phyloP scores from a whole-genome alignment of 805 yeast species.

The Yamadazyma ubonensis region DNA sequence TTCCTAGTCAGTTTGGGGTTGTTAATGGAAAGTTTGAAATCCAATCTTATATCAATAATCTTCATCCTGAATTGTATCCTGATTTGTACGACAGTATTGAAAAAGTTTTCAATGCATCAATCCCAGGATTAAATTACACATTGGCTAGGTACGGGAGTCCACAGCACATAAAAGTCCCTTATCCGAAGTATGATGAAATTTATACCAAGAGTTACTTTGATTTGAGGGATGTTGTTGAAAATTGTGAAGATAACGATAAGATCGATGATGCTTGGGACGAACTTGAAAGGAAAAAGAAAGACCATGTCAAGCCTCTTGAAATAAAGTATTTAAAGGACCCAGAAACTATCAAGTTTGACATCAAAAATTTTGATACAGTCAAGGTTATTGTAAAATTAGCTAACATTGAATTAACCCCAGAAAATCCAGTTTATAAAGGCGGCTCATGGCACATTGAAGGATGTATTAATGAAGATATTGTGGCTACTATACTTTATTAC shows the following conservation, averaged over 20 bases:
- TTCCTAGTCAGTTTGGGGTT: conserved; percentile 25
- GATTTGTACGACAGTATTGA: conserved; percentile 30
- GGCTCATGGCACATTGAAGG: conserved; percentile 48
- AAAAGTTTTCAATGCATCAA: conserved; percentile 24
- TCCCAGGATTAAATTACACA: conserved; percentile 33
- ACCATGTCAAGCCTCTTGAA: conserved; percentile 7
- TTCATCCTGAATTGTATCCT: conserved; percentile 31
- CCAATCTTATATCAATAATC: conserved; percentile 40
- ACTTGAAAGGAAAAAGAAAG: neutral
- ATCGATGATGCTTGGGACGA: conserved; percentile 6
- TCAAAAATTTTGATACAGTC: conserved; percentile 18
- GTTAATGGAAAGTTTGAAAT: conserved; percentile 18
- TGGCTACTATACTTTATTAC: conserved; percentile 41
- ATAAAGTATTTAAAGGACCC: conserved; percentile 6
- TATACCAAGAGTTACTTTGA: conserved; percentile 15
- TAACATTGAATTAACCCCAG: conserved; percentile 41
- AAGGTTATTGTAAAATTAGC: conserved; percentile 43
- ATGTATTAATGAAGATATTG: conserved; percentile 39
- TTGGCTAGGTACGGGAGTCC: conserved; percentile 24
- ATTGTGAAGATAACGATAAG: neutral
- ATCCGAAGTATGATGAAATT: conserved; percentile 10
- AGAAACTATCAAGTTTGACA: conserved; percentile 6
- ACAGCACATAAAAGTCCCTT: conserved; percentile 16
- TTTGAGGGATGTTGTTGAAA: conserved; percentile 14
- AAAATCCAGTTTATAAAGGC: conserved; percentile 36